A percentile compares a stretch with the other conserved stretches of the same genome.
Evolutionary conservation across 768 basidiomycete genomes (phyloP).

Genomic region (Lyophyllum semitale): DNA sequence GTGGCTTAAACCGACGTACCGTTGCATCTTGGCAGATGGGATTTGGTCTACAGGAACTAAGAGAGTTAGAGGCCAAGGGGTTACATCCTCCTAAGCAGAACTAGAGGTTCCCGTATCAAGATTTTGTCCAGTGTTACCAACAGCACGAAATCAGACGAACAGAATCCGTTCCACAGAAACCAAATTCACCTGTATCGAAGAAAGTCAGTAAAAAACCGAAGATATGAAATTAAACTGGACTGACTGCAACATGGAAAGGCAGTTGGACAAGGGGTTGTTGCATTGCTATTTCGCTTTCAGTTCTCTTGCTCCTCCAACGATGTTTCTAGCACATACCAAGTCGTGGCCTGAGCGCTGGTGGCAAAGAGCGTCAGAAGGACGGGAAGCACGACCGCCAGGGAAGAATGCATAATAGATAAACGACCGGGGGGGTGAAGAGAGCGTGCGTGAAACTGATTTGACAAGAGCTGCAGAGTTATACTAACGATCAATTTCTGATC

Average conservation of each 20-base stretch:
- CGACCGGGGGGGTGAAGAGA: conserved; percentile 3
- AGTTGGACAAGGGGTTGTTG: conserved; percentile 43
- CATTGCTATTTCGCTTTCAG: conserved; percentile 36
- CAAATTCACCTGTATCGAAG: conserved; percentile 45
- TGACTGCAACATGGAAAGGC: conserved; percentile 55
- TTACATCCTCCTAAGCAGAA: conserved; percentile 90
- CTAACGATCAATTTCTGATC: conserved; percentile 3
- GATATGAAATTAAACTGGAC: conserved; percentile 18
- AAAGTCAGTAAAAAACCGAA: background rate
- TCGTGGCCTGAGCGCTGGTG: conserved; percentile 5
- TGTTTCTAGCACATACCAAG: conserved; percentile 10
- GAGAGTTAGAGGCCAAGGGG: conserved; percentile 64
- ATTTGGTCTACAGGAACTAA: conserved; percentile 68
- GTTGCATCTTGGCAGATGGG: conserved; percentile 70
- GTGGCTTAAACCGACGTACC: conserved; percentile 30
- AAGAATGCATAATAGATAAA: conserved; percentile 11
- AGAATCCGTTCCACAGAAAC: conserved; percentile 49
- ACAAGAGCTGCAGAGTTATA: background rate
- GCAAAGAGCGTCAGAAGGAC: conserved; percentile 14
- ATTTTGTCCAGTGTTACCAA: conserved; percentile 1
- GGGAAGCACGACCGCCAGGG: conserved; percentile 10
- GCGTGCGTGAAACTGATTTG: background rate
- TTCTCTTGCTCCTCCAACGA: background rate
- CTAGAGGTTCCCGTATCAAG: conserved; percentile 31
- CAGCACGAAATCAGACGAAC: conserved; percentile 31